Conservation (phyloP, 2,329 filamentous ascomycete species). For the Gliomastix tumulicola region DNA sequence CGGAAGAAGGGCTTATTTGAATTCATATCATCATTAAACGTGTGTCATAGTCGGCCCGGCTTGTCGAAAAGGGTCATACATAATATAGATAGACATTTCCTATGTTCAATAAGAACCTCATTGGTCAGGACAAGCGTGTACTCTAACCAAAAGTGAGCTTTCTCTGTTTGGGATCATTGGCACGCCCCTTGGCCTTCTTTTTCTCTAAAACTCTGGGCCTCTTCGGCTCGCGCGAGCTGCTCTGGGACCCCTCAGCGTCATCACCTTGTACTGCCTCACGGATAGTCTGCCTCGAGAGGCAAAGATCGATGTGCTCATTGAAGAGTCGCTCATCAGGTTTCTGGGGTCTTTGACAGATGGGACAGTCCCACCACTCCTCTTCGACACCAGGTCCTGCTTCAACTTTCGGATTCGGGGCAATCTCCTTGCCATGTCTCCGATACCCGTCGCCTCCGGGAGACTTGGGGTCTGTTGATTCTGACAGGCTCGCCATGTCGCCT, state of each 20-base stretch:
- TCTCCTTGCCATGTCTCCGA: slow-evolving; percentile 41
- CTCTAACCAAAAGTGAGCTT: slow-evolving; percentile 43
- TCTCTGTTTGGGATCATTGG: slow-evolving; percentile 38
- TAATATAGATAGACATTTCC: too few relatives aligned
- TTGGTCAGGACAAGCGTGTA: too few relatives aligned
- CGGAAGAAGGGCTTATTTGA: too few relatives aligned
- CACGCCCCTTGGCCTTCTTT: slow-evolving; percentile 27
- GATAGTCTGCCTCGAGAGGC: slow-evolving; percentile 80
- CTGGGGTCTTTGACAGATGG: slow-evolving; percentile 77
- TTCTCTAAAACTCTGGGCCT: slow-evolving; percentile 23
- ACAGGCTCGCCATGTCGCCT: too few relatives aligned
- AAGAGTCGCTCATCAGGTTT: slow-evolving; percentile 67
- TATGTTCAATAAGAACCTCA: too few relatives aligned
- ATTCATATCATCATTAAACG: too few relatives aligned
- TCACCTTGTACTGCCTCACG: slow-evolving; percentile 67
- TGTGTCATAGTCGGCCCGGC: too few relatives aligned
- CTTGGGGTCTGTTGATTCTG: too few relatives aligned
- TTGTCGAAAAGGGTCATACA: too few relatives aligned
- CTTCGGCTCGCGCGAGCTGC: slow-evolving; percentile 25
- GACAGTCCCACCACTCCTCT: slow-evolving; percentile 71
- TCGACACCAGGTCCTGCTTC: slow-evolving; percentile 9
- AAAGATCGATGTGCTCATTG: slow-evolving; percentile 90
- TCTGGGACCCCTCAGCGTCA: slow-evolving; percentile 13
- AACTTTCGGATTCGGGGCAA: slow-evolving; percentile 31
- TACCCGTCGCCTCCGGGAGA: slow-evolving; percentile 2